Base-by-base conservation (phyloP, 2,329 filamentous ascomycete genomes). In the Seiridium cupressi region DNA sequence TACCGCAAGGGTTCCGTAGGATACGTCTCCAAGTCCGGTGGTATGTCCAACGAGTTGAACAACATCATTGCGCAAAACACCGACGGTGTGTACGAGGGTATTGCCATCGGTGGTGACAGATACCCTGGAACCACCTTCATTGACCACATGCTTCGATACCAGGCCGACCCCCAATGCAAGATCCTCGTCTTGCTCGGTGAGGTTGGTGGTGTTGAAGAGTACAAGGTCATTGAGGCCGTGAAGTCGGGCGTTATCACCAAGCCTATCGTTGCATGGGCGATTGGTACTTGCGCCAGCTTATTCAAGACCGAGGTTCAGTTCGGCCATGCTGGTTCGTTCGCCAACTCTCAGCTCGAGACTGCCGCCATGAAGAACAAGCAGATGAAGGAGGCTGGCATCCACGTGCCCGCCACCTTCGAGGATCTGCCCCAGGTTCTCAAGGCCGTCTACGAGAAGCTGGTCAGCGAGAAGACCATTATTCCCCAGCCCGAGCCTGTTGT, bases 231-330 rank as follows among this genome's bases (percentile, higher is more conserved):
- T 69, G 94, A 99, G 74, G 95, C 95, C 63, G 92, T 99, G 70
- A 95, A 98, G 88, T 85, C 90, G 67, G 95, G 95, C 72, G 79
- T 86, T 75, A 97, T 99, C 77, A 99, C 90, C 77, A 99, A 99
- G 89, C 95, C 95, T 72, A 95, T 99, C 73, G 93, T 99, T 63
- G 95, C 95, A 48, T 99, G 95, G 95, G 95, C 95, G 69, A 99
- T 99, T 73, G 95, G 95, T 84, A 99, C 95, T 71, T 97, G 96
- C 79, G 95, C 95, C 65, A 94, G 92, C 86, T 95, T 99, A 93
- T 96, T 99, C 85, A 98, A 97, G 89, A 99, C 95, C 46, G 95
- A 99, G 84, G 95, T 99, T 51, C 95, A 99, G 80, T 99, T 99
- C 81, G 95, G 95, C 73, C 95, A 99, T 83, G 95, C 95, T 72